Evolutionary conservation across 1,139 yeast genomes (phyloP).

Genomic region (Spathaspora jeffriesii): DNA sequence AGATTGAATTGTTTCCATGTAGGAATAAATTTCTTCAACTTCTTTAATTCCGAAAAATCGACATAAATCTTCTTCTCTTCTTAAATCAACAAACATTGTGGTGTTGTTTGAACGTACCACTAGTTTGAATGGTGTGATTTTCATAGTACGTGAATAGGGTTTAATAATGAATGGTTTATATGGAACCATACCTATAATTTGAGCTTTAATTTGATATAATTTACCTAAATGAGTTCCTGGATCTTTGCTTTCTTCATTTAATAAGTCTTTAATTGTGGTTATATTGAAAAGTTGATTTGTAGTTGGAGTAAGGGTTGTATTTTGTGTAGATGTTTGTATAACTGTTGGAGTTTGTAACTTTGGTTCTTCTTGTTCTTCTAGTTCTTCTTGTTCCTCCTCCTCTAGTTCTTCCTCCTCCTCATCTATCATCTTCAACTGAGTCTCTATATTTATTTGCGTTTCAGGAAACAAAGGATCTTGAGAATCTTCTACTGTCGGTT

Average conservation of each 20-base stretch:
- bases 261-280: background rate
- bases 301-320: background rate
- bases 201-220: slow-evolving; percentile 16
- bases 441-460: background rate
- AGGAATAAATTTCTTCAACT: slow-evolving; percentile 24
- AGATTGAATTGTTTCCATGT: slow-evolving; percentile 6
- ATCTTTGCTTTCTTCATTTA: background rate
- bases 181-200: slow-evolving; percentile 20
- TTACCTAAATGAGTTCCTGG: background rate
- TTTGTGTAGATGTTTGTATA: background rate
- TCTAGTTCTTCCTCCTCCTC: background rate
- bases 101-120: slow-evolving; percentile 16
- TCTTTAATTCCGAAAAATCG: slow-evolving; percentile 28
- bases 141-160: slow-evolving; percentile 31
- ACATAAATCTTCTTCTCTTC: slow-evolving; percentile 26
- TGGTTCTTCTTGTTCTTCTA: background rate
- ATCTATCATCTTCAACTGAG: background rate
- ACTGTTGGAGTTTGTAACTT: background rate
- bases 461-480: background rate
- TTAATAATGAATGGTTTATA: slow-evolving; percentile 23
- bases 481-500: background rate
- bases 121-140: slow-evolving; percentile 25
- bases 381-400: background rate
- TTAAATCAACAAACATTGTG: slow-evolving; percentile 23
- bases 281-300: background rate